Base-by-base conservation (phyloP, 345 rosid genomes). In the Eucalyptus lansdowneana region DNA sequence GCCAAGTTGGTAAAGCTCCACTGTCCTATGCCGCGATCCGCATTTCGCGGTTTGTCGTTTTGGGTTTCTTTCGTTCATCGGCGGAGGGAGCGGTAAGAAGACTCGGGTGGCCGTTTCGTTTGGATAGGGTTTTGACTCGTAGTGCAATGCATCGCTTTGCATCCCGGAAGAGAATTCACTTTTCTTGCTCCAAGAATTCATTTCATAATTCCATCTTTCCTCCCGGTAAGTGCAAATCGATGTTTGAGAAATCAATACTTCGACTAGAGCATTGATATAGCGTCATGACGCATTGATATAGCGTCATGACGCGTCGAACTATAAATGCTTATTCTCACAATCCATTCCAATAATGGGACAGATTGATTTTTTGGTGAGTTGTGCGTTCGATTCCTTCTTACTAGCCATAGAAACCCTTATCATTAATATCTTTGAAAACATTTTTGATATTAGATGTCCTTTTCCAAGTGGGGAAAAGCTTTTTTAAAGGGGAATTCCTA, bases 251-350 rank as follows among this genome's bases (percentile, higher is more conserved):
- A 53, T 53, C 2, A 24, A 0, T 53, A 19, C 58, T 53, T 53
- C 58, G 24, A 53, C 58, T 8, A 19, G 25, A 53, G 25, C 58
- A 21, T 53, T 53, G 25, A 21, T 53, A 0, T 8, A 19, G 25
- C 4, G 0, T 51, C 54, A 1, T 6, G 54, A 51, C 9, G 4
- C 5, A 21, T 53, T 53, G 25, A 21, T 53, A 0, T 8, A 19
- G 25, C 4, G 0, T 51, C 54, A 1, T 6, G 54, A 51, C 9
- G 4, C 5, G 4, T 19, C 0, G 2, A 53, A 53, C 11, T 21
- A 53, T 53, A 53, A 53, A 53, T 21, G 25, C 5, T 53, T 53
- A 0, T 53, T 21, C 58, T 0, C 25, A 5, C 25, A 21, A 53
- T 53, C 1, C 62, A 11, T 56, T 56, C 13, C 29, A 0, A 11